A percentile compares a stretch with the other conserved stretches of the same genome.
Conservation (phyloP, 805 yeast genomes). For the Diddensiella caesifluorescens region DNA sequence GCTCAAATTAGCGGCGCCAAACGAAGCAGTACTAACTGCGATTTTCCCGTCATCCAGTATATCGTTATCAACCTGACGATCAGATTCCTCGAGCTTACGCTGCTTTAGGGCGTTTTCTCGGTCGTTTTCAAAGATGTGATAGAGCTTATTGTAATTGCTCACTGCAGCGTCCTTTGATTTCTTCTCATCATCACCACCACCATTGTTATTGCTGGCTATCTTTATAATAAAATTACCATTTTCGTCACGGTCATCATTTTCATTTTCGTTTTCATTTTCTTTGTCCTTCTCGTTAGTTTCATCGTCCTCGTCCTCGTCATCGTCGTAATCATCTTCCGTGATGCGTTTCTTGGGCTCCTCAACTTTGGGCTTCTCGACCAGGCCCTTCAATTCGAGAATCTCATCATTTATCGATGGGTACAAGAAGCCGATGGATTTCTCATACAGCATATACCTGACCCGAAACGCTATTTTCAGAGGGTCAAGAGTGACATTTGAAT, state of each 20-base stretch:
- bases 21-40: conserved; percentile 35
- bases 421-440: conserved; percentile 28
- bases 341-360: conserved; percentile 8
- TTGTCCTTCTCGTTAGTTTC: conserved; percentile 26
- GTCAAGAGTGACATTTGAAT: conserved; percentile 25
- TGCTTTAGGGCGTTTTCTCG: conserved; percentile 69
- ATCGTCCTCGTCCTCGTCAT: conserved; percentile 38
- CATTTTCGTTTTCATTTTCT: conserved; percentile 26
- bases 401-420: conserved; percentile 21
- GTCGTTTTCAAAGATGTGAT: conserved; percentile 65
- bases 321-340: conserved; percentile 35
- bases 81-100: conserved; percentile 72
- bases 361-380: not conserved
- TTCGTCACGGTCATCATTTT: conserved; percentile 8
- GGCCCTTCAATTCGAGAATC: not conserved
- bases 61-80: conserved; percentile 49
- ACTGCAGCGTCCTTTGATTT: conserved; percentile 18
- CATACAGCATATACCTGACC: conserved; percentile 39
- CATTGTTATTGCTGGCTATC: not conserved
- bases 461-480: conserved; percentile 33
- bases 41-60: conserved; percentile 12
- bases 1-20: conserved; percentile 72
- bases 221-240: conserved; percentile 8
- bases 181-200: conserved; percentile 13
- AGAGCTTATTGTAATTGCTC: conserved; percentile 44